Evolutionary conservation across 495 filamentous ascomycete genomes (phyloP), one percentile per base, ranked within the genome.

Genomic region (Aspergillus homomorphus): DNA sequence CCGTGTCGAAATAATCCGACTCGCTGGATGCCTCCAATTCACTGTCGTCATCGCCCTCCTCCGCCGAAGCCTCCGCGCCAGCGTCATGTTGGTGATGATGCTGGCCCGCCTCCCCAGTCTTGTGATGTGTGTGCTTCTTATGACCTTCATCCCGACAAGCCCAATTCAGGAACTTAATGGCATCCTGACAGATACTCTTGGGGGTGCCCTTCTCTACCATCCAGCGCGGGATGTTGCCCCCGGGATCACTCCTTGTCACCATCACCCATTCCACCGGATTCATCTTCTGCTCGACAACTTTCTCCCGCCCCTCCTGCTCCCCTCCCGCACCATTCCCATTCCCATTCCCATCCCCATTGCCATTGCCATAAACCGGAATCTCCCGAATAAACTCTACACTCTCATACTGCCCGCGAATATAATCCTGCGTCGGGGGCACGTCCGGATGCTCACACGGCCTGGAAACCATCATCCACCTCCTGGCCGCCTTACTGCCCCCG

Each of bases 141-240:
- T 38, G 48, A 16, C 82, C 79, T n/a, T 66, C 59, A 51, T 82
- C 82, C 28, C 80, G 73, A 51, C 82, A 80, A 8, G 92, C 85
- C 93, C 93, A 97, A 51, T 92, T 79, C 5, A 98, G 65, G 63
- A 98, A 96, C 73, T 90, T 93, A 52, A 78, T 82, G 0, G 92
- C 91, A 69, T 97, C 93, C 22, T 76, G 73, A 16, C 90, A 84
- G 60, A 98, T 95, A 19, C 91, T 88, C 12, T 80, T 82, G 0
- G 93, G 93, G 1, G 93, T 98, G 42, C 90, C 90, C 66, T 91
- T 85, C 70, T 97, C 94, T 20, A 98, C 89, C 87, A 98, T 89
- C 75, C 94, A 98, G 24, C 90, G 82, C 0, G 93, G 93, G 8
- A 97, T 92, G 54, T 83, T 94, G 30, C 93, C 94, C 21, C 94